Evolutionary conservation across 768 basidiomycete species (phyloP), one percentile per base, ranked within the genome.

Genomic region (Inosperma sp.): DNA sequence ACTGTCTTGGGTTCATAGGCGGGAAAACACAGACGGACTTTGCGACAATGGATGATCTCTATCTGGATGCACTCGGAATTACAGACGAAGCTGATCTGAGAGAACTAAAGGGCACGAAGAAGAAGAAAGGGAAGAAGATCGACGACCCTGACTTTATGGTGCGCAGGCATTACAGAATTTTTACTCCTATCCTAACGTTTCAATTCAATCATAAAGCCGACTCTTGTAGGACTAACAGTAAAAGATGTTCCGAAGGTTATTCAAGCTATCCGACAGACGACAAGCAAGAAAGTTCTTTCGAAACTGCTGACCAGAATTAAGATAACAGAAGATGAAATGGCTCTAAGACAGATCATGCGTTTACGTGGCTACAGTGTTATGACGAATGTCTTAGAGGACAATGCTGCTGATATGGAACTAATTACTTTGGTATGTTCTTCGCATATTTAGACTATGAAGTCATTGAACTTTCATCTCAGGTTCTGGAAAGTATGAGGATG

Each of bases 21-120:
- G 96, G 96, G 19, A 99, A 97, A 71, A 98, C 94, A 0, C 96
- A 99, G 67, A 98, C 96, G 2, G 95, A 98, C 62, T 78, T 97
- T 17, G 90, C 82, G 5, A 83, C 84, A 7, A 94, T 98, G 84
- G 93, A 96, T 63, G 93, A 97, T 61, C 74, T 97, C 2, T 92
- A 89, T 68, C 81, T 97, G 17, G 93, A 97, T 60, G 94, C 95
- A 21, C 81, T 98, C 48, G 95, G 95, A 64, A 96, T 98, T 54
- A 78, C 86, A 7, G 95, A 96, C 36, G 94, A 95, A 59, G 86
- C 88, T 13, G 92, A 93, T 61, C 66, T 79, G 37, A 74, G 84
- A 31, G 88, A 83, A 19, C 78, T 94, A 52, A 95, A 95, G 68
- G 94, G 94, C 49, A 94, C 84, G 65, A 94, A 84, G 78, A 93